Percentiles rank a stretch among this genome's conserved stretches.
Conservation (phyloP, 176 grass and related monocot species). For the Oropetium thomaeum region DNA sequence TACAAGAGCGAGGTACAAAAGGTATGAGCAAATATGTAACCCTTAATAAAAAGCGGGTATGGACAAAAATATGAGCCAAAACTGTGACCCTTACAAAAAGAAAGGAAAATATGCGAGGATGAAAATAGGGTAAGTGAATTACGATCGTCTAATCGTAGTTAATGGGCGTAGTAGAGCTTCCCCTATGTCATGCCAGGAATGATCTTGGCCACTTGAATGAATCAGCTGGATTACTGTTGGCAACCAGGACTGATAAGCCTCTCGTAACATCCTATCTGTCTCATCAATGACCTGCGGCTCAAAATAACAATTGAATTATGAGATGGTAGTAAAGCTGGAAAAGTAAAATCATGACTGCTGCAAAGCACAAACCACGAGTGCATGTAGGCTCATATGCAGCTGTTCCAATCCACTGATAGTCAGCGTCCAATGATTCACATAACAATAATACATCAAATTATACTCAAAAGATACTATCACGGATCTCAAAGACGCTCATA, state of each 20-base stretch:
- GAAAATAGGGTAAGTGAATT: constrained; percentile 15
- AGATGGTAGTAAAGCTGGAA: constrained; percentile 19
- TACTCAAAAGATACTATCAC: not conserved
- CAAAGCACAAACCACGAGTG: too few relatives aligned
- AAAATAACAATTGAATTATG: constrained; percentile 22
- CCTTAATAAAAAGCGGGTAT: not conserved
- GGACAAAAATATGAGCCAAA: not conserved
- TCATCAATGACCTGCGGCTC: constrained; percentile 80
- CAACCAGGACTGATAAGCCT: constrained; percentile 95
- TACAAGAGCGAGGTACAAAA: not conserved
- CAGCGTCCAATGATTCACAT: not conserved
- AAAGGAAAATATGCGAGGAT: not conserved
- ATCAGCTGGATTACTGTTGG: constrained; percentile 72
- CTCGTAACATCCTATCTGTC: constrained; percentile 81
- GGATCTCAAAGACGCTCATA: not conserved
- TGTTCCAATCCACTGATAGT: not conserved
- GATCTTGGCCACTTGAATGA: constrained; percentile 38
- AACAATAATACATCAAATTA: constrained; percentile 13
- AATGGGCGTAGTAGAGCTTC: constrained; percentile 47
- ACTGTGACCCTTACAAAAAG: not conserved
- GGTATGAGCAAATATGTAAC: constrained; percentile 1
- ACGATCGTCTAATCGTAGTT: constrained; percentile 84
- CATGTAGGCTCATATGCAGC: not conserved
- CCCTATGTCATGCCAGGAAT: constrained; percentile 19
- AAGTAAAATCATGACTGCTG: not conserved